phyloP scores from a whole-genome alignment of 495 filamentous ascomycete species.

The Neurospora sp. region DNA sequence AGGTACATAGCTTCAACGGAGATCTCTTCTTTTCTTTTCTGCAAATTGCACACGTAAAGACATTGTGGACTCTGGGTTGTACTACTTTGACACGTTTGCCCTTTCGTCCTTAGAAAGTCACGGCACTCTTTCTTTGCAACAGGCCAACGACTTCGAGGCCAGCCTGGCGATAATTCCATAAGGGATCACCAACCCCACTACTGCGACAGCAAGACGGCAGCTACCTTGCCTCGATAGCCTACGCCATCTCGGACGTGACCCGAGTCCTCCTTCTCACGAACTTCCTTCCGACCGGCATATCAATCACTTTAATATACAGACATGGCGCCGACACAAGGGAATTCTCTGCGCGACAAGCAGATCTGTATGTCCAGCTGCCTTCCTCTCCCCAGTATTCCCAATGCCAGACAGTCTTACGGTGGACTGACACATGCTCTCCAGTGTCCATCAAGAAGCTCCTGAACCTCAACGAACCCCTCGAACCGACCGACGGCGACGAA shows the following conservation, averaged over 20 bases:
- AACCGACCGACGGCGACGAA: conserved; percentile 44
- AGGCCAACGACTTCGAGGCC: background rate
- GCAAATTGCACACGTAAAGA: background rate
- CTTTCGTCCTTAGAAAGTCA: background rate
- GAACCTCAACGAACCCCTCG: conserved; percentile 73
- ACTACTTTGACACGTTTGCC: background rate
- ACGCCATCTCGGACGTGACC: background rate
- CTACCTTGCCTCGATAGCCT: background rate
- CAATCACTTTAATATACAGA: background rate
- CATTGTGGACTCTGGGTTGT: background rate
- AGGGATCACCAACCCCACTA: background rate
- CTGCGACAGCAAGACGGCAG: background rate
- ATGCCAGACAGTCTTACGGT: background rate
- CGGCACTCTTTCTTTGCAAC: background rate
- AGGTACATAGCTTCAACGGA: background rate
- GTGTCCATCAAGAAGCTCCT: conserved; percentile 93
- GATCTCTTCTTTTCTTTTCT: background rate
- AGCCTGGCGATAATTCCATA: background rate
- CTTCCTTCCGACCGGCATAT: background rate
- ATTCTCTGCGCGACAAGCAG: conserved; percentile 89
- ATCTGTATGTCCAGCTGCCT: conserved; percentile 51
- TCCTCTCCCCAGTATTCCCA: conserved; percentile 26
- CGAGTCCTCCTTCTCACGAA: background rate
- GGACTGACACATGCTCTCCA: conserved; percentile 28
- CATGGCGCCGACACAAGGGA: conserved; percentile 41